Evolutionary conservation across 2,329 filamentous ascomycete species (phyloP).

Genomic region (Emmonsia crescens): DNA sequence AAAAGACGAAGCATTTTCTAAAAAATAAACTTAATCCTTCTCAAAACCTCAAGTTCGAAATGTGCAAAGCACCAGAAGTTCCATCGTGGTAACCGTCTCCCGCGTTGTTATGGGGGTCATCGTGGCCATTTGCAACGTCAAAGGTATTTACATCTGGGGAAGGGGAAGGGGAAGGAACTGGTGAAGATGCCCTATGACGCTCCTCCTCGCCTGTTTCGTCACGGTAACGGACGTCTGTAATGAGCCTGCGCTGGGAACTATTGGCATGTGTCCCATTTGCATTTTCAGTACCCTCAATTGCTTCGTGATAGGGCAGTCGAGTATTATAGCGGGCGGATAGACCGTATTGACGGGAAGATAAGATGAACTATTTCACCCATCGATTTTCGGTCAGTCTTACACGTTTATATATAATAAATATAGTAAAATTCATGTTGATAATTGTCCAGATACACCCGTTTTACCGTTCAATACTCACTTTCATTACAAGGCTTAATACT

Average conservation of each 20-base stretch:
- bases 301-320: neutral
- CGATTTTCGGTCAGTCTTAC: neutral
- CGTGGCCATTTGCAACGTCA: neutral
- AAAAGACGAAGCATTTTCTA: neutral
- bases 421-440: neutral
- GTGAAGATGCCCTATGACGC: neutral
- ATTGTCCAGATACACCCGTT: neutral
- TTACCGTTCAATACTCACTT: neutral
- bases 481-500: constrained; percentile 1
- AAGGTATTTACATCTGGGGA: neutral
- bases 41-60: neutral
- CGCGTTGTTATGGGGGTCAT: neutral
- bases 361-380: neutral
- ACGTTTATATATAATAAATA: neutral
- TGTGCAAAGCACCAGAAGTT: neutral
- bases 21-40: neutral
- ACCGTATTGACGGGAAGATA: neutral
- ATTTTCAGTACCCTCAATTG: neutral
- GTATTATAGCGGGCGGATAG: neutral
- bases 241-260: neutral
- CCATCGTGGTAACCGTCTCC: neutral
- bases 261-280: neutral
- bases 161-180: neutral
- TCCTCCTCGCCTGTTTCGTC: neutral
- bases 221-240: neutral